A percentile compares a stretch with the other conserved stretches of the same genome.
Conservation (phyloP, 1,284 basidiomycete genomes). For the Ganoderma lingzhi region DNA sequence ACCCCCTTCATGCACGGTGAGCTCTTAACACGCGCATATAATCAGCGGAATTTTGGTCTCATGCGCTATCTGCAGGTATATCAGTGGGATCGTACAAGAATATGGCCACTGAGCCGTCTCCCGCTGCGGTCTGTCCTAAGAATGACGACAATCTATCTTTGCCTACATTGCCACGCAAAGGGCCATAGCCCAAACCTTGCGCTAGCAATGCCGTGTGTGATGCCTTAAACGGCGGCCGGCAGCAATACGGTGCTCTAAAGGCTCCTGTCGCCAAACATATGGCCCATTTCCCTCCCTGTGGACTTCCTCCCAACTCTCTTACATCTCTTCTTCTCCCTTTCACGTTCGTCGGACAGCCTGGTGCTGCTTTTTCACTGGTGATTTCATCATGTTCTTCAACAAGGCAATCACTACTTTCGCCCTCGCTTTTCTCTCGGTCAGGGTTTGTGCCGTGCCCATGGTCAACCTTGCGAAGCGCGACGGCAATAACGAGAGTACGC, state of each 20-base stretch:
- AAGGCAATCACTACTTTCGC: slow-evolving; percentile 10
- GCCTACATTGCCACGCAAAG: background rate
- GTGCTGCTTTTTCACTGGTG: slow-evolving; percentile 17
- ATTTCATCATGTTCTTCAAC: slow-evolving; percentile 15
- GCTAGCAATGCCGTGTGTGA: background rate
- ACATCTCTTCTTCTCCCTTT: background rate
- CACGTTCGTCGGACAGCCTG: slow-evolving; percentile 16
- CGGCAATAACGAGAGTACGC: slow-evolving; percentile 5
- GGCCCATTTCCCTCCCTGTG: background rate
- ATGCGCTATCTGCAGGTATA: background rate
- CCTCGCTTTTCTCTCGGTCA: slow-evolving; percentile 10
- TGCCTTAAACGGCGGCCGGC: background rate
- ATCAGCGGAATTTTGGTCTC: background rate
- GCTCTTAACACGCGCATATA: background rate
- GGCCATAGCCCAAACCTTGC: background rate
- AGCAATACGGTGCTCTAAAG: background rate
- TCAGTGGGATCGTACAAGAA: background rate
- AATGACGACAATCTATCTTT: background rate
- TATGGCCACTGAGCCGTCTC: background rate
- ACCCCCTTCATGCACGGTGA: background rate
- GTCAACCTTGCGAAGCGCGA: slow-evolving; percentile 19
- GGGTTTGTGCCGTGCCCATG: slow-evolving; percentile 20
- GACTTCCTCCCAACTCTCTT: background rate
- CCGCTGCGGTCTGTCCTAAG: background rate
- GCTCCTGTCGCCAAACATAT: background rate